Conservation (phyloP, 2,329 filamentous ascomycete species). For the Fusarium concolor region DNA sequence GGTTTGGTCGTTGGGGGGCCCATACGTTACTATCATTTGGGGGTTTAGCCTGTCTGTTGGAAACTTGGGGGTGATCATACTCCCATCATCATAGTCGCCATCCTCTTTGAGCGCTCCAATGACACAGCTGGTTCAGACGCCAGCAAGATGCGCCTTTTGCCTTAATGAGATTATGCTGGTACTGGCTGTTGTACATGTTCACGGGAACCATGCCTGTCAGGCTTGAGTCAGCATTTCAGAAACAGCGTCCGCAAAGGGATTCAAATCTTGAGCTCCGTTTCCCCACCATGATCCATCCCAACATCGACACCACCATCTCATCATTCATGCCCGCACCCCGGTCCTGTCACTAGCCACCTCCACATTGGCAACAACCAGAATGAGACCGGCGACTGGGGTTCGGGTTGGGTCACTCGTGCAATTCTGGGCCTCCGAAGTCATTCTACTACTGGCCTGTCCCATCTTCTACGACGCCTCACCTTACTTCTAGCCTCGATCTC, state of each 20-base stretch:
- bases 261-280: constrained; percentile 42
- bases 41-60: constrained; percentile 32
- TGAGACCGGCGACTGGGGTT: constrained; percentile 46
- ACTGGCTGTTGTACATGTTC: constrained; percentile 8
- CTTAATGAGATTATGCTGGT: constrained; percentile 23
- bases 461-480: constrained; percentile 41
- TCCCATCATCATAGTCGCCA: constrained; percentile 18
- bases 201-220: constrained; percentile 23
- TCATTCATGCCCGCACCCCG: constrained; percentile 46
- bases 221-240: constrained; percentile 38
- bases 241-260: constrained; percentile 39
- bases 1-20: constrained; percentile 43
- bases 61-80: constrained; percentile 33
- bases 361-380: constrained; percentile 48
- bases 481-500: constrained; percentile 45
- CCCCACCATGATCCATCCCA: constrained; percentile 44
- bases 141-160: constrained; percentile 25
- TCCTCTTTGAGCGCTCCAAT: constrained; percentile 40
- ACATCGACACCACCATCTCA: constrained; percentile 48
- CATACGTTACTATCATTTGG: constrained; percentile 34
- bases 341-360: constrained; percentile 50
- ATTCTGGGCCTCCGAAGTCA: constrained; percentile 43
- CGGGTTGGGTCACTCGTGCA: constrained; percentile 47
- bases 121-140: constrained; percentile 34
- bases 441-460: constrained; percentile 40